Evolutionary conservation across 306 rosid species (phyloP).

Genomic region (Gastrolobium bilobum): DNA sequence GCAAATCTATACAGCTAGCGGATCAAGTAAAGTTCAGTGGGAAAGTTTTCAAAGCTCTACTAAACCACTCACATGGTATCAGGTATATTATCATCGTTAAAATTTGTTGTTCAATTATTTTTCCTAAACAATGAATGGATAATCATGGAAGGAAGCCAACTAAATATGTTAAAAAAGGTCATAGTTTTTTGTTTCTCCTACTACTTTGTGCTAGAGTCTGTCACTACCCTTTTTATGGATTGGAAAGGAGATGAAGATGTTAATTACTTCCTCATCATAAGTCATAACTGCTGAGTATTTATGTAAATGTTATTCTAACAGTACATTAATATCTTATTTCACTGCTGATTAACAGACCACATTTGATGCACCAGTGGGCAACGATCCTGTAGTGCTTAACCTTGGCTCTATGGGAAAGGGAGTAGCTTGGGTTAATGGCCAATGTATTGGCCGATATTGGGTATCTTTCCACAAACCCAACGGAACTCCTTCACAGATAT

Average conservation of each 20-base stretch:
- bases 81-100: conserved; percentile 58
- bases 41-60: conserved; percentile 50
- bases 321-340: conserved; percentile 26
- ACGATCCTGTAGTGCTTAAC: conserved; percentile 73
- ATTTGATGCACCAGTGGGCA: conserved; percentile 76
- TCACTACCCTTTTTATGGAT: conserved; percentile 17
- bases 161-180: conserved; percentile 7
- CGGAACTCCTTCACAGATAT: conserved; percentile 86
- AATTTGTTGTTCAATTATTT: conserved; percentile 13
- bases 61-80: conserved; percentile 81
- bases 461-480: conserved; percentile 70
- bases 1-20: conserved; percentile 61
- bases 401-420: conserved; percentile 97
- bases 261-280: conserved; percentile 11
- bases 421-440: conserved; percentile 79
- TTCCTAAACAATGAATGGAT: background rate
- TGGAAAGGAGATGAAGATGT: background rate
- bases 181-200: background rate
- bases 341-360: conserved; percentile 57
- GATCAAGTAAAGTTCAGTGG: conserved; percentile 74
- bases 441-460: conserved; percentile 90
- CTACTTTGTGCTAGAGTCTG: conserved; percentile 11
- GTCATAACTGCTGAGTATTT: background rate
- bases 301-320: conserved; percentile 20
- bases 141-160: conserved; percentile 34